A percentile compares a stretch with the other conserved stretches of the same genome.
Conservation (phyloP, 1,284 basidiomycete genomes). For the Trichosporon sp. region DNA sequence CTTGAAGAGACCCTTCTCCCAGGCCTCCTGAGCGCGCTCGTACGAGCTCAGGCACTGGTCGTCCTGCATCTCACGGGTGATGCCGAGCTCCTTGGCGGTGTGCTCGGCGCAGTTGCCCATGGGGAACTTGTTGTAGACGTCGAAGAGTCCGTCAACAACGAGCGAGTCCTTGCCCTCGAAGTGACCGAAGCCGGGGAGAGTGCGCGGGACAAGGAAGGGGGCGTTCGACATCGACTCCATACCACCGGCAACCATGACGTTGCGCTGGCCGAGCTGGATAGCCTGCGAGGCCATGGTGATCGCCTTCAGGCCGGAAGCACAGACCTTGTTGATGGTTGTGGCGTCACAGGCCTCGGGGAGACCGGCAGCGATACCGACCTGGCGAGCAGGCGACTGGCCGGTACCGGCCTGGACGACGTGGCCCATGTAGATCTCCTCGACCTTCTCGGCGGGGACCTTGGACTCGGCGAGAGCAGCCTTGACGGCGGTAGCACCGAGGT, state of each 20-base stretch:
- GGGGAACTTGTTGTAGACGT: conserved; percentile 89
- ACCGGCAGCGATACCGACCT: conserved; percentile 79
- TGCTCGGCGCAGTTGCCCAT: conserved; percentile 95
- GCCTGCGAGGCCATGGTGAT: conserved; percentile 88
- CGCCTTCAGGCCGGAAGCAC: conserved; percentile 91
- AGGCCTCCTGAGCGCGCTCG: conserved; percentile 82
- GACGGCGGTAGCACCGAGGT: conserved; percentile 82
- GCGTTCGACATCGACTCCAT: conserved; percentile 98
- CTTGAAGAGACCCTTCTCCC: conserved; percentile 77
- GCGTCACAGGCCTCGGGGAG: conserved; percentile 80
- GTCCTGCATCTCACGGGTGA: conserved; percentile 81
- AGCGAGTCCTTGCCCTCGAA: conserved; percentile 81
- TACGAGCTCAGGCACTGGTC: conserved; percentile 90
- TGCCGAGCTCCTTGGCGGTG: conserved; percentile 75
- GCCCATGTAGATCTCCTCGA: conserved; percentile 95
- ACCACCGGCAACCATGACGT: conserved; percentile 85
- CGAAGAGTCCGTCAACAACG: conserved; percentile 88
- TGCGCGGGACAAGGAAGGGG: conserved; percentile 84
- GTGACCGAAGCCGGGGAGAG: conserved; percentile 83
- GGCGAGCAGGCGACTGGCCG: conserved; percentile 90
- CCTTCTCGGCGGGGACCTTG: conserved; percentile 69
- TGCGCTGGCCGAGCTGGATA: conserved; percentile 73
- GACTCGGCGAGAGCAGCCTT: conserved; percentile 81
- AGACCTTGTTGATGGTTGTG: conserved; percentile 99
- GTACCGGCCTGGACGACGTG: conserved; percentile 95